Conservation (phyloP, 371 early-diverging fungal genomes). For the Lichtheimia ramosa region DNA sequence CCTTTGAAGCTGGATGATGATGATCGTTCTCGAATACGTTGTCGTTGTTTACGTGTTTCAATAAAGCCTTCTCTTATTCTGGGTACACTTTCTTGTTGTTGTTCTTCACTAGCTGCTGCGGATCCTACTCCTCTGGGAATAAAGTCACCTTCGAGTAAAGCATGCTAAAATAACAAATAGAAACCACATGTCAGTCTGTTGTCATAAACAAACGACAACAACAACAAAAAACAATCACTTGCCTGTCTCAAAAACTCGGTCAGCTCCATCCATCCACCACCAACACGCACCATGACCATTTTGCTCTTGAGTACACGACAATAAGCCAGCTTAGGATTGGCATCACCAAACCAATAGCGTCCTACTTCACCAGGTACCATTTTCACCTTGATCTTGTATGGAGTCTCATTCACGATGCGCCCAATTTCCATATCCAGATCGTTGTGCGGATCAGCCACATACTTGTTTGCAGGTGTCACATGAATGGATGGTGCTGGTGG, state of each 20-base stretch:
- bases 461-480: slow-evolving; percentile 37
- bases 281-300: slow-evolving; percentile 79
- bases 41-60: slow-evolving; percentile 25
- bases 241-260: slow-evolving; percentile 50
- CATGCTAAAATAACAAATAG: slow-evolving; percentile 21
- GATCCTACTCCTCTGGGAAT: slow-evolving; percentile 24
- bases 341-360: slow-evolving; percentile 73
- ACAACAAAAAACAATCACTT: no score
- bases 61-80: slow-evolving; percentile 46
- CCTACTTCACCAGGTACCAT: slow-evolving; percentile 66
- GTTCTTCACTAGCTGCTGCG: neutral
- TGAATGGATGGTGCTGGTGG: slow-evolving; percentile 1
- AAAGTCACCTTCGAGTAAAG: slow-evolving; percentile 43
- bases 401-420: slow-evolving; percentile 62
- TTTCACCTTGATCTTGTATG: slow-evolving; percentile 47
- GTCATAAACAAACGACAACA: no score
- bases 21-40: slow-evolving; percentile 6
- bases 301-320: slow-evolving; percentile 68
- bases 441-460: slow-evolving; percentile 64
- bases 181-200: no score
- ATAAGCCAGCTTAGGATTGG: slow-evolving; percentile 69
- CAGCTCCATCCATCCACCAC: slow-evolving; percentile 74
- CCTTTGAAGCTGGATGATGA: neutral
- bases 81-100: slow-evolving; percentile 17
- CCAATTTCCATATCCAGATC: slow-evolving; percentile 75